Conservation (phyloP, 2,329 filamentous ascomycete genomes). For the Fusarium nematophilum region DNA sequence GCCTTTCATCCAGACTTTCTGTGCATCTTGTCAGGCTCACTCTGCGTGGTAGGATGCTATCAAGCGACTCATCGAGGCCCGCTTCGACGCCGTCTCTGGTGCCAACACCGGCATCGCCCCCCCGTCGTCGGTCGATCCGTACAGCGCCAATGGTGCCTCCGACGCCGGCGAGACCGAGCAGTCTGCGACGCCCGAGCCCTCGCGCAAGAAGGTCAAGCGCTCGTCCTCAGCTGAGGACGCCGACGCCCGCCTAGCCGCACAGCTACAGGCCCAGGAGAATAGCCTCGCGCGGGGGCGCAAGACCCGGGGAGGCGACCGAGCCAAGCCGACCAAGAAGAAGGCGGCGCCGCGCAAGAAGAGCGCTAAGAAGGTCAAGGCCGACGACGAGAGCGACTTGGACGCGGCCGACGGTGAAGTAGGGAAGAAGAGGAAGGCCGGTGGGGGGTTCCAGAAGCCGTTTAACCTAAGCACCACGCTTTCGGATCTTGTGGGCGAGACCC, state of each 20-base stretch:
- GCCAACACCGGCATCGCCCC: constrained; percentile 59
- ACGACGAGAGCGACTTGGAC: constrained; percentile 83
- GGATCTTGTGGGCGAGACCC: constrained; percentile 75
- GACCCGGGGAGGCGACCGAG: constrained; percentile 78
- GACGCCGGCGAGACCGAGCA: constrained; percentile 60
- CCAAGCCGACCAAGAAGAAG: constrained; percentile 71
- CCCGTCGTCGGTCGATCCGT: constrained; percentile 50
- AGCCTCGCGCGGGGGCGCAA: constrained; percentile 72
- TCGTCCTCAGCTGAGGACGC: constrained; percentile 73
- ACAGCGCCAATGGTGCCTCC: constrained; percentile 48
- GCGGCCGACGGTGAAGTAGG: constrained; percentile 65
- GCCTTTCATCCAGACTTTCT: constrained; percentile 4
- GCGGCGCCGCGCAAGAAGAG: constrained; percentile 76
- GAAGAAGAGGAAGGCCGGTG: constrained; percentile 83
- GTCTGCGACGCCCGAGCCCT: constrained; percentile 58
- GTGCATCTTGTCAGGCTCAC: not conserved
- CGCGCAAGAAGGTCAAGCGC: constrained; percentile 76
- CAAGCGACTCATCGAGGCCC: constrained; percentile 77
- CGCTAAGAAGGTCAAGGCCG: constrained; percentile 77
- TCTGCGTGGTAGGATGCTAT: constrained; percentile 64
- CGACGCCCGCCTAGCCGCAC: constrained; percentile 87
- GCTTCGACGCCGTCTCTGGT: constrained; percentile 77
- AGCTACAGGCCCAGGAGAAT: constrained; percentile 94
- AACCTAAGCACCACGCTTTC: constrained; percentile 77
- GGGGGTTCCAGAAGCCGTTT: constrained; percentile 92